Evolutionary conservation across 768 basidiomycete species (phyloP), one percentile per base, ranked within the genome.

Genomic region (Aureoboletus auriporus): DNA sequence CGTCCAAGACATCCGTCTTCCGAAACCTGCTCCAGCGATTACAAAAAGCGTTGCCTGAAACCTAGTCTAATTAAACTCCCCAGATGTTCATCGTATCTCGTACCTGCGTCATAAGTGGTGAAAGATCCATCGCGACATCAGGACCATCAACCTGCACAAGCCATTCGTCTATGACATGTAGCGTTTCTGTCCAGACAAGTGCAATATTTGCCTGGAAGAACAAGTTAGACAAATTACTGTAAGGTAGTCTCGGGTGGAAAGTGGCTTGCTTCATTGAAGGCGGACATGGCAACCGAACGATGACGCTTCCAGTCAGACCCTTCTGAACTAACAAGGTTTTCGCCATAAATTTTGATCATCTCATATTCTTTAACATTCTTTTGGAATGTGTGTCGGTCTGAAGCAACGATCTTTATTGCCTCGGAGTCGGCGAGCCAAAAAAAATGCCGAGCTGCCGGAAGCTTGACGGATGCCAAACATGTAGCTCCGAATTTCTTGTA

Each of bases 221-320:
- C 7, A 2, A 28, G 31, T 56, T 20, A 49, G 33, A 14, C 5
- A 14, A 33, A 8, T 14, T 6, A 33, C 12, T 14, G 14, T 8
- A 33, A 33, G 12, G 33, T 23, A 23, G 4, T 23, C 20, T 23
- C 33, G 23, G 12, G 13, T 8, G 13, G n/a, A 35, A 16, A 23
- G 10, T 28, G 13, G 40, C 59, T 41, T 46, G 65, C 77, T 62
- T 79, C 78, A 39, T 70, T 76, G 59, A 79, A 79, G 1, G 78
- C 78, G 9, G 74, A 70, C 45, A 73, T 76, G 17, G 75, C 64
- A 1, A 75, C 64, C 9, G 57, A 60, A 37, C 75, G 67, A 51
- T 78, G 76, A 2, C 74, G 65, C 42, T 73, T 73, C 77, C 77
- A 79, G n/a, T 73, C 69, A 0, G 68, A 44, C 6, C 70, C 74